Evolutionary conservation across 345 rosid genomes (phyloP), one percentile per base, ranked within the genome.

Genomic region (Citrus sinensis): DNA sequence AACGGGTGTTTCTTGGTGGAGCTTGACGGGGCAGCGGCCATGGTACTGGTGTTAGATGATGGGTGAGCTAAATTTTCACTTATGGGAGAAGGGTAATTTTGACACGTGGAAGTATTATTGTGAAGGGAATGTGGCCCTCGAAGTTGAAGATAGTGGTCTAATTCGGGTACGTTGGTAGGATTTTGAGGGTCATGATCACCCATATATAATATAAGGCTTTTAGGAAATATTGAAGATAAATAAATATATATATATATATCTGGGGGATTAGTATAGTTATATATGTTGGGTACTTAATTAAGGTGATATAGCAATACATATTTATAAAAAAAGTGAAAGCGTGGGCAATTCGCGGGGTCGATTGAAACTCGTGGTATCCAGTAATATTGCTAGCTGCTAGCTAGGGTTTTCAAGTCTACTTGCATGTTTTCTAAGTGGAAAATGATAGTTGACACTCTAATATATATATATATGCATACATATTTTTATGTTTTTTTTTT

Each of bases 311-410:
- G 5, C 58, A 54, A 1, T 5, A 1, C 51, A 13, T 46, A 46
- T 46, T 46, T 46, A 46, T 54, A 54, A 16, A 58, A 55, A 67
- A 51, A 27, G 65, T 37, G 76, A 85, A 86, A 68, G 89, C 91
- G 90, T 83, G 93, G 92, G 82, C 69, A 81, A 32, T 74, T 87
- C 92, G 93, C 80, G 80, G 85, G 75, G 61, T 25, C 20, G 32
- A 17, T 20, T 32, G 34, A 77, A 74, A 82, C 27, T 54, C 34
- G 62, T 55, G 75, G 69, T 10, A 3, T 27, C 60, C 54, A 76
- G 75, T 66, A 71, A 73, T 63, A 22, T 73, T 61, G 58, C 32
- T 69, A 42, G 75, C 64, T 54, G 75, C 64, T 54, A 66, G 63
- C 51, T 46, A 46, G 51, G 51, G 51, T 46, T 46, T 46, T 46